Conservation (phyloP, 371 early-diverging fungal genomes). For the Rhizopus arrhizus region DNA sequence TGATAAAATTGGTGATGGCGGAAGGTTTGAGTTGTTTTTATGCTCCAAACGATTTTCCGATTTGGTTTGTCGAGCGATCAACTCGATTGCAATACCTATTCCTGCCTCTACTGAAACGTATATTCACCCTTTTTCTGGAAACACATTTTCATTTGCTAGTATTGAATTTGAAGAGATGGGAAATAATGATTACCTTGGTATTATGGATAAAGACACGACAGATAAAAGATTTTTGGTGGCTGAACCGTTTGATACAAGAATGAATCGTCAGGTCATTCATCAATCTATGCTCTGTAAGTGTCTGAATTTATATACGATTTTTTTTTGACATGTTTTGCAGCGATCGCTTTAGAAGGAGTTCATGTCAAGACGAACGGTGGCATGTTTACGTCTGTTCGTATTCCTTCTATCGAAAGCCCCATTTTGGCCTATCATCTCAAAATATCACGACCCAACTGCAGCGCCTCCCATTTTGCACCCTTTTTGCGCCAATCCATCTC, state of each 20-base stretch:
- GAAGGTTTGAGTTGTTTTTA: conserved; percentile 48
- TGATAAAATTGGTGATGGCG: conserved; percentile 32
- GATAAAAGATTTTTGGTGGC: conserved; percentile 57
- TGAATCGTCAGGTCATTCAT: conserved; percentile 34
- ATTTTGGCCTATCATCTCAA: conserved; percentile 63
- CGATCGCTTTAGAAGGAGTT: conserved; percentile 44
- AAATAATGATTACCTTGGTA: conserved; percentile 46
- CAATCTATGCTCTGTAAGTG: conserved; percentile 52
- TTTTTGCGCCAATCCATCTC: conserved; percentile 74
- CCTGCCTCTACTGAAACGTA: conserved; percentile 53
- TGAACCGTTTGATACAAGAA: conserved; percentile 48
- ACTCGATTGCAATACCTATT: conserved; percentile 34
- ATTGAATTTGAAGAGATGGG: conserved; percentile 47
- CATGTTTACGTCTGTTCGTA: conserved; percentile 54
- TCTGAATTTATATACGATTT: not conserved
- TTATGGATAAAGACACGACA: conserved; percentile 34
- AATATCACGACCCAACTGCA: conserved; percentile 52
- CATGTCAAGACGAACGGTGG: conserved; percentile 35
- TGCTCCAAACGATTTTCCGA: conserved; percentile 36
- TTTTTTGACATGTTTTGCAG: conserved; percentile 11
- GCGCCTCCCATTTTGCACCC: conserved; percentile 47
- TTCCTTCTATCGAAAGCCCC: conserved; percentile 64
- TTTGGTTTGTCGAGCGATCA: conserved; percentile 31
- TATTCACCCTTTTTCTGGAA: conserved; percentile 39
- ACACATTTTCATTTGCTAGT: conserved; percentile 49